Evolutionary conservation across 2,329 filamentous ascomycete genomes (phyloP), one percentile per base, ranked within the genome.

Genomic region (Aspergillus luchuensis): DNA sequence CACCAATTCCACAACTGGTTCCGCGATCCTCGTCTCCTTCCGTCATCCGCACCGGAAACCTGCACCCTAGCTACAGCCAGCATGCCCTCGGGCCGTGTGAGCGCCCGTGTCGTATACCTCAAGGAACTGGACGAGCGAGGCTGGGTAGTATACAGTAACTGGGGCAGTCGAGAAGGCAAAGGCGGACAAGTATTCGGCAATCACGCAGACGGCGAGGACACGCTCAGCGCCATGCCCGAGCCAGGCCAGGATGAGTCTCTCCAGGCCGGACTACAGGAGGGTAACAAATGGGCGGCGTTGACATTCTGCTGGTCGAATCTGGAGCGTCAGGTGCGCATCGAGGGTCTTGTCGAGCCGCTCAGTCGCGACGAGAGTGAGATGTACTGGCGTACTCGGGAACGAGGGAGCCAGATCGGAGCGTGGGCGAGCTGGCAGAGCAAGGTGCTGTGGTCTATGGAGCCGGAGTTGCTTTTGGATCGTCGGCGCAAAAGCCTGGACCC

Each of bases 131-230:
- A 98, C 76, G 77, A 82, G 57, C 69, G 77, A 5, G 92, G 93
- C 15, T 99, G 96, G 78, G 92, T 98, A 47, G 83, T 99, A 52
- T 99, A 98, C 82, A 90, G 87, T 72, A 99, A 99, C 77, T 94
- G 93, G 81, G 92, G 87, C 62, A 91, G 87, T 61, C 79, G 84
- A 28, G 87, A 88, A 63, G 77, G 77, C 2, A 79, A 79, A 59
- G 77, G 77, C 15, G 70, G 68, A 33, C 76, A 79, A 58, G 74
- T 80, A 1, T 78, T 78, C 58, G 72, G 77, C 8, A 49, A 11
- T 19, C 11, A 59, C 28, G 58, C 50, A 4, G 59, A 58, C 28
- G 60, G 60, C 38, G 58, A 61, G 5, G 57, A 66, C 21, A 55
- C 48, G 5, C 55, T 64, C 80, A 84, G 70, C 87, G 89, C 80